These are phyloP conservation scores for Hygrocybe punicea DNA, from an alignment of 768 basidiomycete species.

Conservation along the genomic window DNA sequence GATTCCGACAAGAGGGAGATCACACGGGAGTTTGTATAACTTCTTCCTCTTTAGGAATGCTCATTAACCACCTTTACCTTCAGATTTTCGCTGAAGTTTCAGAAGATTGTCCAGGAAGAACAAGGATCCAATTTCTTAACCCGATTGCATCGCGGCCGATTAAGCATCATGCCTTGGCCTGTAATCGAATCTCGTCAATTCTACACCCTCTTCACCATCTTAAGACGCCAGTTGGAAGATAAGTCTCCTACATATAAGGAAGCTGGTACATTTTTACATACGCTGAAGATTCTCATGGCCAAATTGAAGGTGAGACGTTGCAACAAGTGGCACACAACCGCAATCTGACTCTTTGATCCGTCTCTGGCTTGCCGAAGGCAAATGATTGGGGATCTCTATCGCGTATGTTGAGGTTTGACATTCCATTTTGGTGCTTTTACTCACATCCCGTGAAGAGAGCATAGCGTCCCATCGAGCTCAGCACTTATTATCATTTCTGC, in stretches of 20 bases:
- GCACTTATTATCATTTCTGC: constrained; percentile 40
- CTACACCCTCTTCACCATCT: constrained; percentile 48
- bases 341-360: not conserved
- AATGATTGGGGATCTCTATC: constrained; percentile 66
- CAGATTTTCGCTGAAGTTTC: constrained; percentile 56
- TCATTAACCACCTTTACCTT: too few relatives aligned
- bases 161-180: constrained; percentile 64
- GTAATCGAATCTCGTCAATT: constrained; percentile 62
- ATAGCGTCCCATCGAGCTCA: constrained; percentile 48
- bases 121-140: constrained; percentile 62
- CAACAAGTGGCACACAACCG: not conserved
- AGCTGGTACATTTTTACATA: constrained; percentile 53
- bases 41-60: too few relatives aligned
- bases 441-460: constrained; percentile 37
- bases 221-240: constrained; percentile 48
- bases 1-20: constrained; percentile 61
- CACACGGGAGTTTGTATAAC: constrained; percentile 55
- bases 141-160: constrained; percentile 50
- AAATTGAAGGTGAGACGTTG: constrained; percentile 51
- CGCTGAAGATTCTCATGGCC: constrained; percentile 63
- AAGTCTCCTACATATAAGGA: constrained; percentile 47
- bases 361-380: constrained; percentile 34
- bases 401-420: constrained; percentile 37
- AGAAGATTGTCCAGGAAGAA: constrained; percentile 60
- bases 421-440: not conserved